Base-by-base conservation (phyloP, 2,329 filamentous ascomycete species). In the Penicillium sp. region DNA sequence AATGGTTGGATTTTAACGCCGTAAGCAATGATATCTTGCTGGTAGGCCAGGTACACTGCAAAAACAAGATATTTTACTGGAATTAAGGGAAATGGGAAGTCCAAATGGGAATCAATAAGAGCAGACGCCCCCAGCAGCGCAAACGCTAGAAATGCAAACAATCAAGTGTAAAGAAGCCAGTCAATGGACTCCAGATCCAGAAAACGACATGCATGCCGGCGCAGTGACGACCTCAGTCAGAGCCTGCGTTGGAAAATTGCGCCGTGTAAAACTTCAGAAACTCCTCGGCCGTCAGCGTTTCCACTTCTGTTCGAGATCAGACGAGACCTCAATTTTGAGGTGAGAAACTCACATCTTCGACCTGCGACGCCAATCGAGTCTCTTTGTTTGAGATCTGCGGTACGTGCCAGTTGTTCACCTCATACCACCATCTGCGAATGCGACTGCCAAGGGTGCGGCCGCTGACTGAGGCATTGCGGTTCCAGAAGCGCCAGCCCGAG, bases 391-490 rank as follows among this genome's bases (percentile, higher is more conserved):
- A 63, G n/a, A 65, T 38, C 19, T 75, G 67, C 4, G 88, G 87
- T 53, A 93, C 74, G 45, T 81, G 80, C 94, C 94, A 97, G 67
- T 95, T 91, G 69, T 97, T 97, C 16, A 96, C 89, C 19, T 83
- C 84, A 78, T 91, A 97, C 93, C 94, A 99, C 94, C 93, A 97
- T 61, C 91, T 81, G 64, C 94, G 81, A 45, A 94, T 76, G 62
- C 83, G 84, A 7, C 89, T 90, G 19, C 94, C 94, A 14, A 89
- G 77, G 26, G 85, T 86, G 63, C 84, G 85, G 8, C 94, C 94
- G 59, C 85, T 86, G 61, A 96, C 81, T 67, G 86, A 85, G 13
- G 90, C 87, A 55, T 82, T 88, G 56, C 83, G 82, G 73, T 97
- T 97, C 89, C 89, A 96, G 70, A 89, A 83, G 67, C 91, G 86